A percentile compares a stretch with the other conserved stretches of the same genome.
phyloP scores from a whole-genome alignment of 257 asterid genomes.

The Salvia splendens region DNA sequence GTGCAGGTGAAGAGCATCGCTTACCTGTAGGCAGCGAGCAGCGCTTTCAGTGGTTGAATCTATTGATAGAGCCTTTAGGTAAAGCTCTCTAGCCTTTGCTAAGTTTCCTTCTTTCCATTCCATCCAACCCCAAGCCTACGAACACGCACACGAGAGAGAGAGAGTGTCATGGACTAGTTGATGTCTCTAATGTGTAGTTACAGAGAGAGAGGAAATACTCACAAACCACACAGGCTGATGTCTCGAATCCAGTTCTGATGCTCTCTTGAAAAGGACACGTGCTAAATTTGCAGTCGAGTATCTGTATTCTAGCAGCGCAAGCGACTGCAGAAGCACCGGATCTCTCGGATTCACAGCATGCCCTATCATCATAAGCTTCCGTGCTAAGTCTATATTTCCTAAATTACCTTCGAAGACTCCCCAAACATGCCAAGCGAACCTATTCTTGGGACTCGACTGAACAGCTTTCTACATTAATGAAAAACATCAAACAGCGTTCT shows the following conservation, averaged over 20 bases:
- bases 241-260: slow-evolving; percentile 79
- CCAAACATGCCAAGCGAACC: slow-evolving; percentile 99
- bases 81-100: slow-evolving; percentile 73
- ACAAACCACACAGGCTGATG: slow-evolving; percentile 99
- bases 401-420: slow-evolving; percentile 86
- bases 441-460: slow-evolving; percentile 93
- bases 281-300: slow-evolving; percentile 77
- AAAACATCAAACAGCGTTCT: neutral
- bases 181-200: neutral
- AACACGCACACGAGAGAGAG: neutral
- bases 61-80: slow-evolving; percentile 78
- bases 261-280: slow-evolving; percentile 66
- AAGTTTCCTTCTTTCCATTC: slow-evolving; percentile 99
- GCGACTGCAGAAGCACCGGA: slow-evolving; percentile 94
- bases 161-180: neutral
- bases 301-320: slow-evolving; percentile 75
- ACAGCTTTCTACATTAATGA: slow-evolving; percentile 66
- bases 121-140: slow-evolving; percentile 99
- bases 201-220: slow-evolving; percentile 29
- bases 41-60: slow-evolving; percentile 73
- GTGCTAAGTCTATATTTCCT: slow-evolving; percentile 66
- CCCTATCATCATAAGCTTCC: slow-evolving; percentile 88
- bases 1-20: neutral
- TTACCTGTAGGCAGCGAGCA: slow-evolving; percentile 94
- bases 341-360: slow-evolving; percentile 89